Base-by-base conservation (phyloP, 306 rosid genomes). In the Betula pendula region DNA sequence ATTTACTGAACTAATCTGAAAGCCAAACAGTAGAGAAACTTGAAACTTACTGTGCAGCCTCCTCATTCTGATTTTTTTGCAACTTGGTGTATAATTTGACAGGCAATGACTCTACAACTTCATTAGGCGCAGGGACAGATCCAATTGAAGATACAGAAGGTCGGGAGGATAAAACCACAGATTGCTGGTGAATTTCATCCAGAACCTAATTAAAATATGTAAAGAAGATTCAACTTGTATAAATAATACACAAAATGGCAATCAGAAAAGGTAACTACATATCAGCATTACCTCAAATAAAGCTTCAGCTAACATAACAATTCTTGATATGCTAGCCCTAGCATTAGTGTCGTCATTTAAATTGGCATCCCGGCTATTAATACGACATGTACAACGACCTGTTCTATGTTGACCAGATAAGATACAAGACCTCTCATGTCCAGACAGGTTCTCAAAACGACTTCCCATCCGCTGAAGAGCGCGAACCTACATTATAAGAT, bases 141-240 rank as follows among this genome's bases (percentile, higher is more conserved):
- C 99, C 99, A 71, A 92, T 92, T 33, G 98, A 89, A 78, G 99
- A 93, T 58, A 93, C 94, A 77, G 98, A 91, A 70, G 94, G 97
- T 25, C 93, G 98, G 74, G 99, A 87, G 65, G 99, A 89, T 79
- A 92, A 85, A 83, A 95, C 99, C 71, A 88, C 96, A 53, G 99
- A 91, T 88, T 96, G 99, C 98, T 96, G 99, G 90, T 96, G 99
- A 91, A 96, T 96, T 90, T 96, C 99, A 96, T 96, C 99, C 98
- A 96, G 97, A 91, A 96, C 99, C 99, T 96, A 96, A 87, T 96
- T 81, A 90, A 87, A 79, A 83, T 88, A 85, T 72, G 86, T 79
- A 81, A 43, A 88, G 80, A 82, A 52, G 69, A 80, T 89, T 91
- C 85, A 93, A 87, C 78, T 79, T 63, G 85, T 49, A 85, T 87